Base-by-base conservation (phyloP, 768 basidiomycete species). In the Cystobasidium tubakii region DNA sequence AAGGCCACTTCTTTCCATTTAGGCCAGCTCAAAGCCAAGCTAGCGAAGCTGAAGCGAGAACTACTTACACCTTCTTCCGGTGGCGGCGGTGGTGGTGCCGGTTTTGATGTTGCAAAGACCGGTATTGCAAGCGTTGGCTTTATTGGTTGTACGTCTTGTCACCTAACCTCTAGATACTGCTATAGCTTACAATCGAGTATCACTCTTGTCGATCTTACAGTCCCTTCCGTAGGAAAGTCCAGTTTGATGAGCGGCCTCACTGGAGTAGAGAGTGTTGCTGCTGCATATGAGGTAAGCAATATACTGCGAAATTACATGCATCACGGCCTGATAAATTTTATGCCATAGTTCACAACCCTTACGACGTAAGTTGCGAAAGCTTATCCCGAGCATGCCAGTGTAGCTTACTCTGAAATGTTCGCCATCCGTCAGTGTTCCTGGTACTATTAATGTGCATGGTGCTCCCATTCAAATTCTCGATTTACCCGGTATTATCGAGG, bases 101-200 rank as follows among this genome's bases (percentile, higher is more conserved):
- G 96, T 53, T 99, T 99, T 84, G 96, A 99, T 85, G 96, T 99
- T 43, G 95, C 95, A 50, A 86, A 92, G 81, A 99, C 96, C 21
- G 96, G 96, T 81, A 89, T 99, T 78, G 84, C 84, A 6, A 81
- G 80, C 77, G 83, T 85, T 1, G 96, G 95, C 23, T 92, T 93
- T 33, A 93, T 97, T 34, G 94, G 94, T 34, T 96, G 95, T 79
- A 88, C 89, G 54, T 89, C n/a, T 9, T 9, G 50, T 15, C 17
- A 71, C 46, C 29, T 54, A 44, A 55, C 31, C 31, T 53, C 76
- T 70, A 27, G 77, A 71, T 12, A n/a, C 7, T 63, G 19, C 67
- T 23, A 43, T 27, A 17, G 25, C n/a, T n/a, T n/a, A n/a, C n/a
- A n/a, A n/a, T n/a, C n/a, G n/a, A n/a, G n/a, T n/a, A 13, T 17